Evolutionary conservation across 345 rosid species (phyloP), one percentile per base, ranked within the genome.

Genomic region (Triadica sebifera): DNA sequence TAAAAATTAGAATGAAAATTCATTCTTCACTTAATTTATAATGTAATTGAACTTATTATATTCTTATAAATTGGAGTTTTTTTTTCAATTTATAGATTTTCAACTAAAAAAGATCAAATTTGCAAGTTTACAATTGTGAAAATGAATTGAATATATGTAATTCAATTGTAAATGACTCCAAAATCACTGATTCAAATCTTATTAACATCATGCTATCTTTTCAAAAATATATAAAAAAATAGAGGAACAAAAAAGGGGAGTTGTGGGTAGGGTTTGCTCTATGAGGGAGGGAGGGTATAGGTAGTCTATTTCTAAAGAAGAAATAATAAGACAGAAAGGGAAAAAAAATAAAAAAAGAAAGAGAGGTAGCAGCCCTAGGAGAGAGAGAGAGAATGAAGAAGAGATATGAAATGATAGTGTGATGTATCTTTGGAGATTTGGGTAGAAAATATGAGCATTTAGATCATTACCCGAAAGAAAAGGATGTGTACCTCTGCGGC

Each of bases 381-480:
- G 63, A 24, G 12, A 46, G 39, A 75, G 55, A 69, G 10, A 10
- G 10, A 66, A 65, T 11, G 69, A 47, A 62, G 64, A 76, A 66
- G 85, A 83, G 84, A 86, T 85, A 79, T 81, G 84, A 88, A 55
- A 81, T 79, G 85, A 84, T 77, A 78, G 0, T 74, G 86, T 81
- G 87, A 81, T 84, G 83, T 69, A 61, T 70, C 73, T 82, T 67
- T 62, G 25, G 79, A 86, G 92, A 88, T 83, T 65, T 82, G 85
- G 86, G 55, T 37, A 83, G 74, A 87, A 86, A 77, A 84, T 73
- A 78, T 67, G 70, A 76, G 75, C 82, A 71, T 29, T 12, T 46
- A 77, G 81, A 89, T 91, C 86, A 91, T 91, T 87, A 84, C 93
- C 90, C 89, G 79, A 71, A 89, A 85, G 93, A 91, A 87, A 86